Conservation (phyloP, 73 alveolate genomes). For the Uronychia setigera region DNA sequence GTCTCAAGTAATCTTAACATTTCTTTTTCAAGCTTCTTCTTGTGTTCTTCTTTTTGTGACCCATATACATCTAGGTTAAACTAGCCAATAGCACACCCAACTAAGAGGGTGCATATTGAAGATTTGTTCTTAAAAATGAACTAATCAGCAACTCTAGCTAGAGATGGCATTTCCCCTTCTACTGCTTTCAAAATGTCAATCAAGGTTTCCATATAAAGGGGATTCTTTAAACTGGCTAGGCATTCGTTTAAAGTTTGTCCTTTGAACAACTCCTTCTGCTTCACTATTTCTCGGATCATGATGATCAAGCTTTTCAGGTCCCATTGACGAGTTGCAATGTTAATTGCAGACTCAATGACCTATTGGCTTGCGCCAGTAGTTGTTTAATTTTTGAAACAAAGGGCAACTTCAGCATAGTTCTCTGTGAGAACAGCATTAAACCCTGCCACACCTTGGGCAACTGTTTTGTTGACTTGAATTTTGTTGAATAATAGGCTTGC, state of each 20-base stretch:
- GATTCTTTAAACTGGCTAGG: neutral
- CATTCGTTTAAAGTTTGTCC: neutral
- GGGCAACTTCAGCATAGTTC: neutral
- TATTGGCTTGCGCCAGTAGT: neutral
- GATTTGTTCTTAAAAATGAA: neutral
- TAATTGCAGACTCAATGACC: neutral
- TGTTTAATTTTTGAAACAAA: neutral
- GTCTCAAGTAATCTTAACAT: neutral
- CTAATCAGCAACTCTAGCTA: neutral
- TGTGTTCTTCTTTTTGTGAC: neutral
- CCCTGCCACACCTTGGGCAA: neutral
- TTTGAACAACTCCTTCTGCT: neutral
- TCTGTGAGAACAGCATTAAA: neutral
- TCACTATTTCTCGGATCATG: neutral
- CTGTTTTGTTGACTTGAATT: neutral
- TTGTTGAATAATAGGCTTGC: neutral
- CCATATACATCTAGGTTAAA: neutral
- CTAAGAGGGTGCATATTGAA: neutral
- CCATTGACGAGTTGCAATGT: neutral
- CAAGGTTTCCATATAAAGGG: neutral
- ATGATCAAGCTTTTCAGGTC: neutral
- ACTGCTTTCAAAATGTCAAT: neutral
- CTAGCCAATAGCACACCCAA: neutral
- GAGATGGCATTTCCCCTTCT: neutral
- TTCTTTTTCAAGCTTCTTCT: neutral